Evolutionary conservation across 257 asterid species (phyloP), one percentile per base, ranked within the genome.

Genomic region (Coffea eugenioides): DNA sequence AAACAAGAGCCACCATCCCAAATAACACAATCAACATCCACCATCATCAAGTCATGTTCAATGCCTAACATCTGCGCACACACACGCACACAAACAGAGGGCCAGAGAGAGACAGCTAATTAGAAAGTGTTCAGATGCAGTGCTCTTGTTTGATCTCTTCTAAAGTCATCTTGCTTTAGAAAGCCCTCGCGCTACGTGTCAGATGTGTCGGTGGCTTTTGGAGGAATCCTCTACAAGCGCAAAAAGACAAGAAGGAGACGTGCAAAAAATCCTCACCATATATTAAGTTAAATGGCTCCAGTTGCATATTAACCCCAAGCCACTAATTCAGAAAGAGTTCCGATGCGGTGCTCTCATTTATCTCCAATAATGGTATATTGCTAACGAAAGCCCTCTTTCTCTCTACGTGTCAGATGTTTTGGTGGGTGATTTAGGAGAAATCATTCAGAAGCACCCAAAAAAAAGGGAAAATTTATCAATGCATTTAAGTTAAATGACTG

Each of bases 101-200:
- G 21, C 10, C 51, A 46, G 9, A 46, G 15, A 9, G 9, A 23
- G 7, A 13, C 5, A 31, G 61, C 27, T 64, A 5, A 4, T 62
- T 61, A 27, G 65, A 15, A 59, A 9, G 70, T 56, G 52, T 31
- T 49, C 31, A 23, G 51, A 59, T 23, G 5, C 27, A 59, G 18
- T 27, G 45, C 34, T 57, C 59, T 64, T 4, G 13, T n/a, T 52
- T 34, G 20, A 52, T 52, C 54, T 39, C 39, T 39, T 69, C 61
- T 52, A 43, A 65, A 70, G 49, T 49, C 57, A 25, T 41, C 64
- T 70, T 25, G 27, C 71, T 69, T 69, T 25, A 51, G 68, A 57
- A 8, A 43, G 59, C 43, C 51, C 69, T 64, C 72, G 36, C 52
- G 36, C 64, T 52, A 79, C 39, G 49, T 70, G 82, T 70, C 70